phyloP scores from a whole-genome alignment of 2,329 filamentous ascomycete species.

The Colletotrichum nymphaeae region DNA sequence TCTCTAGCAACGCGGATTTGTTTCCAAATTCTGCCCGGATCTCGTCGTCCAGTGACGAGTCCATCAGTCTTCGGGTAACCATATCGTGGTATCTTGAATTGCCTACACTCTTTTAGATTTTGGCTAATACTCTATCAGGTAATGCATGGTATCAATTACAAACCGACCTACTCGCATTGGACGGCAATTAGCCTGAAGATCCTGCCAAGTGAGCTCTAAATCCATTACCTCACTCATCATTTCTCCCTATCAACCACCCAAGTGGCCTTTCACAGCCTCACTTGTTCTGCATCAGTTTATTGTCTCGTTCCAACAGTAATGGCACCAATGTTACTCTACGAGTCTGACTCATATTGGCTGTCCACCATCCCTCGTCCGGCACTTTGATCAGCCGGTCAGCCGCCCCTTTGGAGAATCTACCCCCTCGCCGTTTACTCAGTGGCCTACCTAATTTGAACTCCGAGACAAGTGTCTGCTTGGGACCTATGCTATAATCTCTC shows the following conservation, averaged over 20 bases:
- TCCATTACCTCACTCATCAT: not conserved
- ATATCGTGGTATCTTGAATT: not conserved
- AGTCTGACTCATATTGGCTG: not conserved
- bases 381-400: not conserved
- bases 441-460: conserved; percentile 7
- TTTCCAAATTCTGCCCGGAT: not conserved
- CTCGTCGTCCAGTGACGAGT: not conserved
- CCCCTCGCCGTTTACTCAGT: not conserved
- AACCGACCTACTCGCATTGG: not conserved
- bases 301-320: not conserved
- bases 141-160: not conserved
- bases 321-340: not conserved
- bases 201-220: not conserved
- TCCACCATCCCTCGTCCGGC: not conserved
- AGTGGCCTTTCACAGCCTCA: not conserved
- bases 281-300: not conserved
- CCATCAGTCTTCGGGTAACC: not conserved
- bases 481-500: not conserved
- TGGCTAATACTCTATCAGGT: not conserved
- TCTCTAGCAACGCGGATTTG: not conserved
- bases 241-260: not conserved
- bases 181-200: conserved; percentile 11
- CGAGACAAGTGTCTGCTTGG: not conserved
- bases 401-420: not conserved
- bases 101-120: not conserved